These are phyloP conservation scores for Plectosphaerella cucumerina DNA, from an alignment of 2,329 filamentous ascomycete genomes.

Conservation along the genomic window DNA sequence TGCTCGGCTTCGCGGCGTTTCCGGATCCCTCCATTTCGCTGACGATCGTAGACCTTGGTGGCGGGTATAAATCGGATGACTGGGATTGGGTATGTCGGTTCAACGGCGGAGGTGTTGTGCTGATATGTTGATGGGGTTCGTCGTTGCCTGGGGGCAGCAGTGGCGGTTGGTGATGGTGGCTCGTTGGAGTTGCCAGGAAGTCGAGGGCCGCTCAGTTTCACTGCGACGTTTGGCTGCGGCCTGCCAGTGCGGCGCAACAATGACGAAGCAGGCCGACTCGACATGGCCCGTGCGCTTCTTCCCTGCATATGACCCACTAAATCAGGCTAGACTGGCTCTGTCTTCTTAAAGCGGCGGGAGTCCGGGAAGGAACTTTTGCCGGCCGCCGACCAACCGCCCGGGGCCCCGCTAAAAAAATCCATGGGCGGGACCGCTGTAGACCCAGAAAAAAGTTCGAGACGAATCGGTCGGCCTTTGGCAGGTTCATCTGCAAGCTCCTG, in stretches of 20 bases:
- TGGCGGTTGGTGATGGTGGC: neutral
- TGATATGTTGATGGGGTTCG: slow-evolving; percentile 2
- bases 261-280: slow-evolving; percentile 16
- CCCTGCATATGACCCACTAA: slow-evolving; percentile 4
- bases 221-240: too few relatives aligned
- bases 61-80: neutral
- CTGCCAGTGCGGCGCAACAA: slow-evolving; percentile 19
- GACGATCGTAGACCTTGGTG: too few relatives aligned
- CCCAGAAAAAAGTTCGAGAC: slow-evolving; percentile 5
- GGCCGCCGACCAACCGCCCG: neutral
- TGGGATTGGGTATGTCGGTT: neutral
- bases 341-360: neutral
- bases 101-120: slow-evolving; percentile 6
- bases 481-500: too few relatives aligned
- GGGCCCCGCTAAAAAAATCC: slow-evolving; percentile 16
- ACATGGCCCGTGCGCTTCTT: slow-evolving; percentile 10
- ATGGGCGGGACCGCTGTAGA: neutral
- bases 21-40: slow-evolving; percentile 62
- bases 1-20: slow-evolving; percentile 86
- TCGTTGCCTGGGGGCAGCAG: neutral
- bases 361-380: slow-evolving; percentile 9
- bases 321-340: too few relatives aligned
- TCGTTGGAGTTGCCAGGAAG: neutral
- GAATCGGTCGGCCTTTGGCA: too few relatives aligned
- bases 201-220: neutral